A percentile compares a stretch with the other conserved stretches of the same genome.
Conservation (phyloP, 192 early-diverging fungal genomes). For the Coemansia sp. region DNA sequence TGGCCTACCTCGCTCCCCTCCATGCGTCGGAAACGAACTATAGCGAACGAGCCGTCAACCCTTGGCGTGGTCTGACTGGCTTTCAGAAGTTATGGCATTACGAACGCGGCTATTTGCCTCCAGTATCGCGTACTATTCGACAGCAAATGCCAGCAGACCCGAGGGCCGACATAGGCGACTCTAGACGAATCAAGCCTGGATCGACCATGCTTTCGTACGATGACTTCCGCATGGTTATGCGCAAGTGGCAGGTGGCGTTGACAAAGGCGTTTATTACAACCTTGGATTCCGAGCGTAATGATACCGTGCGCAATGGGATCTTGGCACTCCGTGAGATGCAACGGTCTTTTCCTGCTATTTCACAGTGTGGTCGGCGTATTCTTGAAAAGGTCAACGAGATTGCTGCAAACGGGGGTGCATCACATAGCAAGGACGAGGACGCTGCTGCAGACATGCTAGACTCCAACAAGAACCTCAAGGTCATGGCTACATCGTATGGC, state of each 20-base stretch:
- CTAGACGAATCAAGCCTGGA: constrained; percentile 27
- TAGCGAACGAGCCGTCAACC: constrained; percentile 40
- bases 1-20: constrained; percentile 38
- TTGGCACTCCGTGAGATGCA: constrained; percentile 48
- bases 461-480: constrained; percentile 48
- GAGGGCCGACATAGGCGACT: constrained; percentile 21
- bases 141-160: constrained; percentile 17
- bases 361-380: constrained; percentile 36
- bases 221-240: constrained; percentile 51
- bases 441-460: constrained; percentile 8
- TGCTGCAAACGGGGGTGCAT: constrained; percentile 7
- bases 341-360: constrained; percentile 38
- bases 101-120: constrained; percentile 48
- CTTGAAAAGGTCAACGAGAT: constrained; percentile 45
- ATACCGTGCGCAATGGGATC: constrained; percentile 52
- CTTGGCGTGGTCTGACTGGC: constrained; percentile 46
- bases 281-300: constrained; percentile 30
- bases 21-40: constrained; percentile 27
- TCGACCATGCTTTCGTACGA: constrained; percentile 38
- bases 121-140: constrained; percentile 39
- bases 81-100: constrained; percentile 44
- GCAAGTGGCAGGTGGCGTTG: constrained; percentile 47
- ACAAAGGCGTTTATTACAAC: constrained; percentile 36
- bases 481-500: constrained; percentile 45
- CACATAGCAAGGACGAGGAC: background rate